A percentile compares a stretch with the other conserved stretches of the same genome.
phyloP scores from a whole-genome alignment of 306 rosid genomes.

The Trifolium dubium region DNA sequence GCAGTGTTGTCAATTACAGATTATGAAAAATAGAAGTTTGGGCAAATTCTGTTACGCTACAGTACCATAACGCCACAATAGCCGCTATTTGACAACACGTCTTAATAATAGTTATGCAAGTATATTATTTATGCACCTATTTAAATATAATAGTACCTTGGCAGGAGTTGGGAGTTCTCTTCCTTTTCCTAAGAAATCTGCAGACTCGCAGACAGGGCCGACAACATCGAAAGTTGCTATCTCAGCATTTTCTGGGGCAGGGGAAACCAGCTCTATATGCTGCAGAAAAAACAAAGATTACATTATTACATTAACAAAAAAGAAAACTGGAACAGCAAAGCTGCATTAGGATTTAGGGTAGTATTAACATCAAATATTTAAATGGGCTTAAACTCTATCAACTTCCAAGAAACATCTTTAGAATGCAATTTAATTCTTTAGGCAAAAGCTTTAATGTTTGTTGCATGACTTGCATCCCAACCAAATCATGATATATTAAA shows the following conservation, averaged over 20 bases:
- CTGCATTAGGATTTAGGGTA: background rate
- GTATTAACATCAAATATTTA: background rate
- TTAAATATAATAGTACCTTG: slow-evolving; percentile 46
- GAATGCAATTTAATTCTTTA: background rate
- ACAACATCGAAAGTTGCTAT: slow-evolving; percentile 50
- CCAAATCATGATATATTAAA: slow-evolving; percentile 19
- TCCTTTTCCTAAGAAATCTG: slow-evolving; percentile 60
- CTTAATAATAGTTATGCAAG: slow-evolving; percentile 5
- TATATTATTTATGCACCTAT: slow-evolving; percentile 1
- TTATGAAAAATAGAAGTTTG: background rate
- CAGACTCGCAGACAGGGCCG: slow-evolving; percentile 64
- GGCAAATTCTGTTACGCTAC: background rate
- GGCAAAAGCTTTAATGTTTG: slow-evolving; percentile 5
- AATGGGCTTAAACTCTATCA: background rate
- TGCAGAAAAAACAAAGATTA: slow-evolving; percentile 48
- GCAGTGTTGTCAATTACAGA: background rate
- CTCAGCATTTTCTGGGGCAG: slow-evolving; percentile 62
- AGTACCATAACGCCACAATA: background rate
- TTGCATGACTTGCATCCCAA: background rate
- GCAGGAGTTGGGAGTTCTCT: slow-evolving; percentile 58
- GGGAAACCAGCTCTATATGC: slow-evolving; percentile 96
- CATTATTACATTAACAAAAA: slow-evolving; percentile 12
- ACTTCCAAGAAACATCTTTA: slow-evolving; percentile 21
- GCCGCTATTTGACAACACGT: background rate
- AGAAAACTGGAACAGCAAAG: background rate